Evolutionary conservation across 139 green algal genomes (phyloP).

Genomic region (Auxenochlorella protothecoides): DNA sequence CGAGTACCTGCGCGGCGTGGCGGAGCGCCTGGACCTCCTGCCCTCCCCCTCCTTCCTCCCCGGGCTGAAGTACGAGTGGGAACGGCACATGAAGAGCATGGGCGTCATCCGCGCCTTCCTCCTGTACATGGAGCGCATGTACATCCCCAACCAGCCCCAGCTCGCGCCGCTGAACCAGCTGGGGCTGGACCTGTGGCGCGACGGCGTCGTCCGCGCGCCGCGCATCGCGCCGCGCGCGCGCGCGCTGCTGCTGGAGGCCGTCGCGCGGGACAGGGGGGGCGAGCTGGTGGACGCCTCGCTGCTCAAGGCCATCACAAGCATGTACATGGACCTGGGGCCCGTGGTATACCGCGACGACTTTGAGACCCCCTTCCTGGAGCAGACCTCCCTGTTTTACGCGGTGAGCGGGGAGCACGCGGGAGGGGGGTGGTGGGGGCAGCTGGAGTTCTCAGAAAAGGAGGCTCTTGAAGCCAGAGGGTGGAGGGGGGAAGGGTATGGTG

Average conservation of each 20-base stretch:
- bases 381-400: constrained; percentile 79
- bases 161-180: constrained; percentile 74
- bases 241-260: constrained; percentile 57
- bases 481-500: too few relatives aligned
- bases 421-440: background rate
- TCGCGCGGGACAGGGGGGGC: constrained; percentile 62
- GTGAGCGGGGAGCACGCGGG: constrained; percentile 16
- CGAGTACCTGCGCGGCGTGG: constrained; percentile 61
- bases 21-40: constrained; percentile 49
- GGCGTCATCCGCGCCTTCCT: constrained; percentile 97
- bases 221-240: constrained; percentile 63
- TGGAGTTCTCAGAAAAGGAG: background rate
- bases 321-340: constrained; percentile 85
- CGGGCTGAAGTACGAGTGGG: constrained; percentile 78
- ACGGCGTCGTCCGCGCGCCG: constrained; percentile 65
- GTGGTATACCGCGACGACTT: constrained; percentile 84
- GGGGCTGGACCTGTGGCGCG: constrained; percentile 85
- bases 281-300: constrained; percentile 76
- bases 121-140: constrained; percentile 99
- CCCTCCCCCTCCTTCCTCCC: constrained; percentile 72
- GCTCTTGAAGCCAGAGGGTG: too few relatives aligned
- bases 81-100: constrained; percentile 86
- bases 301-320: constrained; percentile 68
- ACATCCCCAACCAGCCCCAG: constrained; percentile 70
- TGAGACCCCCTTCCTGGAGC: constrained; percentile 77